Evolutionary conservation across 129 eudicot species (phyloP).

Genomic region (Flaveria linearis): DNA sequence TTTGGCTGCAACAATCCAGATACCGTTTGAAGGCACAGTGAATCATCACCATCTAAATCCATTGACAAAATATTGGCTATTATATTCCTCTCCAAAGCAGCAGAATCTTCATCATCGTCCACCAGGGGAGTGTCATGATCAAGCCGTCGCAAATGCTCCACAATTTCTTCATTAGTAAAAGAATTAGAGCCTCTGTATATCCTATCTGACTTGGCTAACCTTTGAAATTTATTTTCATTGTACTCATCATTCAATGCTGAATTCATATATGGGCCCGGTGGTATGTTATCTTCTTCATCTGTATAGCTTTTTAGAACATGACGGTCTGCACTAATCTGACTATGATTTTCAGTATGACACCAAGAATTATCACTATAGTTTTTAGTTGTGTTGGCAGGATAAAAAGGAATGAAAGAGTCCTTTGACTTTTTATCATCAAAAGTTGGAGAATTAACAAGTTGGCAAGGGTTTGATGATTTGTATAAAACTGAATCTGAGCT

Average conservation of each 20-base stretch:
- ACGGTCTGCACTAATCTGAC: slow-evolving; percentile 26
- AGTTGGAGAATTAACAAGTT: slow-evolving; percentile 32
- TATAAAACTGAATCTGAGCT: slow-evolving; percentile 35
- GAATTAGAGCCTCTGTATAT: slow-evolving; percentile 65
- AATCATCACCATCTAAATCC: slow-evolving; percentile 65
- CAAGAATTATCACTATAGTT: slow-evolving; percentile 32
- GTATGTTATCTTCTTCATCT: slow-evolving; percentile 46
- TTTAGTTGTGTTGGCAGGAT: slow-evolving; percentile 37
- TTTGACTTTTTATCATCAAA: slow-evolving; percentile 42
- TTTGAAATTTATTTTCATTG: slow-evolving; percentile 67
- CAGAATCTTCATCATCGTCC: slow-evolving; percentile 46
- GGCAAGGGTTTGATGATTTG: slow-evolving; percentile 39
- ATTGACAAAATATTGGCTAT: slow-evolving; percentile 72
- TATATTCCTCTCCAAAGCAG: slow-evolving; percentile 66
- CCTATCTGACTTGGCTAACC: slow-evolving; percentile 74
- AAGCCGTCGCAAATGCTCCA: slow-evolving; percentile 77
- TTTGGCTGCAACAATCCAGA: slow-evolving; percentile 44
- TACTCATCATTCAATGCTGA: slow-evolving; percentile 42
- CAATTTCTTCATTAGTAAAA: slow-evolving; percentile 86
- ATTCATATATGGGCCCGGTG: slow-evolving; percentile 36
- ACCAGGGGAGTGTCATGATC: slow-evolving; percentile 44
- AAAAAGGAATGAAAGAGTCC: slow-evolving; percentile 37
- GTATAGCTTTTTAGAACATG: slow-evolving; percentile 39
- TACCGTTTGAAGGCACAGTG: slow-evolving; percentile 42
- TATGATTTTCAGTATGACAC: slow-evolving; percentile 36